These are phyloP conservation scores for Tausonia pullulans DNA, from an alignment of 1,284 basidiomycete species.

Conservation along the genomic window DNA sequence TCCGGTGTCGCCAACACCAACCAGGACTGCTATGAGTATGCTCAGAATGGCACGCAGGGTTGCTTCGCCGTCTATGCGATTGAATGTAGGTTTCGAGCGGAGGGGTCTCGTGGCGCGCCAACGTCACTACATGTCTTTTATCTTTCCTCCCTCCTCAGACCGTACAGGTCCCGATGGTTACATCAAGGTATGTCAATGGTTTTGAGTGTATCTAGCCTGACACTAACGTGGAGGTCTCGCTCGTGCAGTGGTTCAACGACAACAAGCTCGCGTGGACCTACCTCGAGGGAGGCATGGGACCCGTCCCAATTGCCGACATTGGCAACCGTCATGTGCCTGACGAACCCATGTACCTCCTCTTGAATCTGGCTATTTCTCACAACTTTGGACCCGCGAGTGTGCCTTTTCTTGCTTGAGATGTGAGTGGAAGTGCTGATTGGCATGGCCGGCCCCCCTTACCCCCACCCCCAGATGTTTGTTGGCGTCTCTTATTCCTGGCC, in stretches of 20 bases:
- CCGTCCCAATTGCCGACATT: constrained; percentile 55
- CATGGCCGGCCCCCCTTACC: not conserved
- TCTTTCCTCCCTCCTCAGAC: not conserved
- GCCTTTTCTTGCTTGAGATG: not conserved
- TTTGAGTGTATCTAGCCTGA: not conserved
- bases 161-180: constrained; percentile 42
- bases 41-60: constrained; percentile 29
- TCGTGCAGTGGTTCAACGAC: constrained; percentile 53
- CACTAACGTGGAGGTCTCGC: not conserved
- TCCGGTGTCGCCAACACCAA: constrained; percentile 44
- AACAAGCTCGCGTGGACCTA: constrained; percentile 56
- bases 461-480: not conserved
- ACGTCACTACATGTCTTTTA: not conserved
- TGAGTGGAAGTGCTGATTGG: too few species aligned
- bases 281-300: constrained; percentile 39
- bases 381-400: constrained; percentile 46
- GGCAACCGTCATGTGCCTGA: constrained; percentile 61
- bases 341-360: constrained; percentile 71
- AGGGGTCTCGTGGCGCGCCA: not conserved
- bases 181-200: constrained; percentile 34
- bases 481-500: not conserved
- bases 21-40: constrained; percentile 35
- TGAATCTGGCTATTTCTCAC: constrained; percentile 64
- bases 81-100: not conserved
- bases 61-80: constrained; percentile 44